Evolutionary conservation across 1,284 basidiomycete genomes (phyloP).

Genomic region (Trametes versicolor): DNA sequence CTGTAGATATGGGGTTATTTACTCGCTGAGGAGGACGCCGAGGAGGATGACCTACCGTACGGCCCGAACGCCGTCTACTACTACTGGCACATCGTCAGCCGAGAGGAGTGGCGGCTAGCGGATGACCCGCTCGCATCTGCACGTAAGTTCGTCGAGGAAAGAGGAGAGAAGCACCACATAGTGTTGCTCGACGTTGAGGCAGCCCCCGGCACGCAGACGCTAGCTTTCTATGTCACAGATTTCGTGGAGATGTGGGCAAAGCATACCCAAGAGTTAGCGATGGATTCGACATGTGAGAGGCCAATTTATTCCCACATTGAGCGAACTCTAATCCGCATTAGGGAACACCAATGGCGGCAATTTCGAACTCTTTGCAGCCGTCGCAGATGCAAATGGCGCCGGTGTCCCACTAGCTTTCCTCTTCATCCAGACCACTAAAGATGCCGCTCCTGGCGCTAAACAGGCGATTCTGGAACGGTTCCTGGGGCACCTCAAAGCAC

Average conservation of each 20-base stretch:
- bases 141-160: neutral
- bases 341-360: slow-evolving; percentile 29
- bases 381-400: slow-evolving; percentile 29
- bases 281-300: slow-evolving; percentile 33
- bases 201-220: slow-evolving; percentile 3
- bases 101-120: neutral
- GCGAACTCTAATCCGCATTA: neutral
- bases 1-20: slow-evolving; percentile 18
- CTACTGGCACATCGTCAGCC: neutral
- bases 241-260: slow-evolving; percentile 5
- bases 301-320: no score
- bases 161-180: neutral
- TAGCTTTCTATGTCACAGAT: slow-evolving; percentile 9
- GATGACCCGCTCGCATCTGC: neutral
- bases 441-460: slow-evolving; percentile 1
- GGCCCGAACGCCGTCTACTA: neutral
- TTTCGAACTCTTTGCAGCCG: slow-evolving; percentile 30
- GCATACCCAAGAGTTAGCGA: slow-evolving; percentile 26
- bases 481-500: neutral
- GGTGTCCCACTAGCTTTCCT: slow-evolving; percentile 32
- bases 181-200: neutral
- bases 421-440: slow-evolving; percentile 21
- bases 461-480: neutral
- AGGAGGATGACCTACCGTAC: neutral
- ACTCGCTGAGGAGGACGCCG: no score